Evolutionary conservation across 805 yeast genomes (phyloP), one percentile per base, ranked within the genome.

Genomic region (Sugiyamaella americana): DNA sequence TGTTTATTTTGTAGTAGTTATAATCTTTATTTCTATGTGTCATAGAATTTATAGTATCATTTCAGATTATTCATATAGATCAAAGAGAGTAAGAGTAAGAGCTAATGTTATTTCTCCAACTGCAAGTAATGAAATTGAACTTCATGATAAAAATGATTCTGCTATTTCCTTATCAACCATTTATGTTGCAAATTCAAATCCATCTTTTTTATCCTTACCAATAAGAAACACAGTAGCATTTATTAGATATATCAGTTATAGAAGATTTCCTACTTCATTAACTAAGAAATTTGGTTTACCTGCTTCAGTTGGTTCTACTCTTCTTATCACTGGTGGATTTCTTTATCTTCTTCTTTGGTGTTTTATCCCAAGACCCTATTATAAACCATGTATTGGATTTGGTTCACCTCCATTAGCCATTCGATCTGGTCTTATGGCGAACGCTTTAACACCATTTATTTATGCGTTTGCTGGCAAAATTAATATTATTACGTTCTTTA

Each of bases 391-490:
- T 42, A 16, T 30, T 20, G 44, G 36, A 21, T 49, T 54, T 36
- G 57, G 55, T 11, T 43, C 49, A 2, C 57, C 57, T 2, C 57
- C 57, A 3, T 6, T 54, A 34, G 56, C 53, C 10, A 46, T 44
- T 11, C 45, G 55, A 19, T 44, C 57, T 1, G 57, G 53, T 3
- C 10, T 54, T 11, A 45, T 54, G 49, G 47, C 57, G 21, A 54
- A 53, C 41, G 53, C 54, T 8, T 26, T 54, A 47, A 53, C 51
- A 13, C 57, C 57, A 4, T 50, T 54, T 35, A 54, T 54, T 29
- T 54, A 41, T 37, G 48, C 52, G 4, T 43, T 54, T 16, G 40
- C 50, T 13, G 55, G 57, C 24, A 54, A 54, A 39, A 20, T 46
- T 29, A 54, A 50, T 29, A 34, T 54, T 17, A 32, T 54, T 34